Conservation (phyloP, 331 rosid genomes). For the Cydonia oblonga region DNA sequence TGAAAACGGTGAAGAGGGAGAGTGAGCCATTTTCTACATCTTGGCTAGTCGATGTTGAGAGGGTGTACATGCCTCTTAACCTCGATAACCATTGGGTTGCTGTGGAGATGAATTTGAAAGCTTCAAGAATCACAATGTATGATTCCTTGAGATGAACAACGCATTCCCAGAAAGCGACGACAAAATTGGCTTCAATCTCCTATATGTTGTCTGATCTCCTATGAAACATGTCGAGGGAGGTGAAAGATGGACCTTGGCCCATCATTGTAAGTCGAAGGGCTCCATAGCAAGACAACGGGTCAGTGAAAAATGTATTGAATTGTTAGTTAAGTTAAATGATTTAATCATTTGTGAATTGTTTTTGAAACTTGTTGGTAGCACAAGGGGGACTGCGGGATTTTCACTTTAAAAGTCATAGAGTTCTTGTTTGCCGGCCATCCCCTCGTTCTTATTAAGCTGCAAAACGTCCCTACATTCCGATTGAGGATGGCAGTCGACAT, state of each 20-base stretch:
- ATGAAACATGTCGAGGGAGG: background rate
- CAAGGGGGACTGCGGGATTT: too few species aligned
- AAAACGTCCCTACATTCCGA: background rate
- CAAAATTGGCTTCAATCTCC: background rate
- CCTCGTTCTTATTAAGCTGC: background rate
- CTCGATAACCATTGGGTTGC: background rate
- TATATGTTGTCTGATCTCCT: background rate
- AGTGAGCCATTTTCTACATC: background rate
- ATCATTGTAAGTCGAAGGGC: too few species aligned
- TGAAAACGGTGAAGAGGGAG: accelerated
- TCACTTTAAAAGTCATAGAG: background rate
- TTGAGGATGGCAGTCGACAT: background rate
- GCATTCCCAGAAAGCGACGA: accelerated
- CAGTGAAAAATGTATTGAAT: background rate
- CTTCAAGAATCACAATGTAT: too few species aligned
- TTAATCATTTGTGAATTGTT: too few species aligned
- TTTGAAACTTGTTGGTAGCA: too few species aligned
- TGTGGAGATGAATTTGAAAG: background rate
- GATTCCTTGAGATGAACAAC: background rate
- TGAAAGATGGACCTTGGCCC: background rate
- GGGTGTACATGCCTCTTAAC: background rate
- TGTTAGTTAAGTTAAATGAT: background rate
- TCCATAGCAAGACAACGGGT: too few species aligned
- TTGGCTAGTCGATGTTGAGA: background rate
- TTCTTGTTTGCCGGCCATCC: background rate